Conservation (phyloP, 805 yeast genomes). For the Metschnikowia henanensis region DNA sequence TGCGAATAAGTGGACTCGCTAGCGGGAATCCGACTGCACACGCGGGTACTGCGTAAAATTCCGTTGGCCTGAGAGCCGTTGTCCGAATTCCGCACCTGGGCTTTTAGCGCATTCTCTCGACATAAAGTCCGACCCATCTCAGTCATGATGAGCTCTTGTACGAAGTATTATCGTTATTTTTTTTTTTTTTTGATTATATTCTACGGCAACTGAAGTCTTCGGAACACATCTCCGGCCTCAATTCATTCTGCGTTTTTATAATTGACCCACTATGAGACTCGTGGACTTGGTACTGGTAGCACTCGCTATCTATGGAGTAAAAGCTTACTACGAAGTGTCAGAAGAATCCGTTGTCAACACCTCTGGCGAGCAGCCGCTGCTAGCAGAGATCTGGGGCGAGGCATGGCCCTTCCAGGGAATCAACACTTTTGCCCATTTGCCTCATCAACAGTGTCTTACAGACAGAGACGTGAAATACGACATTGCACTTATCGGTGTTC, state of each 20-base stretch:
- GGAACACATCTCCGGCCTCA: too few species aligned
- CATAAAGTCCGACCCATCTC: too few species aligned
- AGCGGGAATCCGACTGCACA: background rate
- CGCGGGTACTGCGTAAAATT: background rate
- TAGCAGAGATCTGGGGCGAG: constrained; percentile 69
- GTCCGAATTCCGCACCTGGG: background rate
- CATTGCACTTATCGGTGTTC: constrained; percentile 74
- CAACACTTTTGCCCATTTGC: constrained; percentile 74
- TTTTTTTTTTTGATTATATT: too few species aligned
- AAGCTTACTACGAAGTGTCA: constrained; percentile 7
- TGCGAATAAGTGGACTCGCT: background rate
- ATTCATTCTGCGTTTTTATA: too few species aligned
- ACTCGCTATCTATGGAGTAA: background rate
- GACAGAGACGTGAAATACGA: constrained; percentile 53
- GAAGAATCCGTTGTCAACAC: constrained; percentile 9
- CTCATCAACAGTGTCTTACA: constrained; percentile 56
- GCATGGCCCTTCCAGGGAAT: constrained; percentile 73
- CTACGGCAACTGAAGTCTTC: too few species aligned
- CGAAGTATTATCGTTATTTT: too few species aligned
- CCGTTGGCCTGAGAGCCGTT: background rate
- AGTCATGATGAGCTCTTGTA: too few species aligned
- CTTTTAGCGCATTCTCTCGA: too few species aligned
- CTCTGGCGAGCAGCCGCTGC: constrained; percentile 18
- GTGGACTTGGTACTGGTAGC: background rate
- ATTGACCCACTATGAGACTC: background rate